Conservation (phyloP, 2,329 filamentous ascomycete species). For the Penicillium brevicompactum region DNA sequence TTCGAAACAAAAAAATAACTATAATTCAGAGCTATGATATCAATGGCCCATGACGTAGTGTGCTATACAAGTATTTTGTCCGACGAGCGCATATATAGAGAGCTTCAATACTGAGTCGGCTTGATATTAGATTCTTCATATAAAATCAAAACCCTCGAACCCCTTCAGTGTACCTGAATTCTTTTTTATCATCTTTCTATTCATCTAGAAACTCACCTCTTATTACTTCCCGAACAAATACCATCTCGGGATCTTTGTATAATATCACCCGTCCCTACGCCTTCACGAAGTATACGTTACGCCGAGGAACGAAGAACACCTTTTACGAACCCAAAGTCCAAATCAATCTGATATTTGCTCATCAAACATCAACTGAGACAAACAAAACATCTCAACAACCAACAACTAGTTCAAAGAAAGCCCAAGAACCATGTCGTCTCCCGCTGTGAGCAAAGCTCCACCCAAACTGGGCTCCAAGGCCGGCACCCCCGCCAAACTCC, state of each 20-base stretch:
- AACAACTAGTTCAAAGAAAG: background rate
- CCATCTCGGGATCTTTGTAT: background rate
- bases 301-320: background rate
- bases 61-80: slow-evolving; percentile 9
- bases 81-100: slow-evolving; percentile 15
- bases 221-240: slow-evolving; percentile 8
- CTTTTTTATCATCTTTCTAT: slow-evolving; percentile 4
- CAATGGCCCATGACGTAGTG: slow-evolving; percentile 24
- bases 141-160: slow-evolving; percentile 4
- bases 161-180: background rate
- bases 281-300: slow-evolving; percentile 7
- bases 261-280: background rate
- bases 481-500: slow-evolving; percentile 21
- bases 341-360: too few species aligned
- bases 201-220: slow-evolving; percentile 8
- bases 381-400: background rate
- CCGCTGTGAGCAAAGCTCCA: slow-evolving; percentile 23
- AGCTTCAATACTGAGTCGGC: background rate
- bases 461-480: slow-evolving; percentile 24
- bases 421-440: slow-evolving; percentile 18
- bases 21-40: slow-evolving; percentile 19
- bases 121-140: slow-evolving; percentile 15
- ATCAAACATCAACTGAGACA: background rate
- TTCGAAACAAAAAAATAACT: background rate
- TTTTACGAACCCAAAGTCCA: background rate